phyloP scores from a whole-genome alignment of 2,329 filamentous ascomycete genomes.

The Fusarium sp. region DNA sequence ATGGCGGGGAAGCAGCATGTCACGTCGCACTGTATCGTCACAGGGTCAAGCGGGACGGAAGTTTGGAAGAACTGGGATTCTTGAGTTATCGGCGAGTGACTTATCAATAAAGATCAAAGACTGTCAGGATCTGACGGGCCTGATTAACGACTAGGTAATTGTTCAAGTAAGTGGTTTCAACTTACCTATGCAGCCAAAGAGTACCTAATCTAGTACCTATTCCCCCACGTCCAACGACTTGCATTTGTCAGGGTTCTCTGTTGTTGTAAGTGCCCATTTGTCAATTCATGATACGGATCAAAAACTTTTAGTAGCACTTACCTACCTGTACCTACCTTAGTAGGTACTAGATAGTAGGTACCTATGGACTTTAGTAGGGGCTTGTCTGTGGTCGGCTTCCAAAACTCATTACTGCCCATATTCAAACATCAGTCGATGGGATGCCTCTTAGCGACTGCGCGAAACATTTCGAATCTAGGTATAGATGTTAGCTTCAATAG shows the following conservation, averaged over 20 bases:
- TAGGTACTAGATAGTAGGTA: too few relatives aligned
- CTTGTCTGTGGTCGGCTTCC: background rate
- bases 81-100: background rate
- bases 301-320: background rate
- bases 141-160: background rate
- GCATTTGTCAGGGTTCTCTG: slow-evolving; percentile 1
- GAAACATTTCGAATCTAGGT: background rate
- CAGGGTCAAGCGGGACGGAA: slow-evolving; percentile 25
- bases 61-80: slow-evolving; percentile 20
- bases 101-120: background rate
- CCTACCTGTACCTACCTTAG: background rate
- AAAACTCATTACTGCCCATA: background rate
- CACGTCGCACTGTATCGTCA: slow-evolving; percentile 45
- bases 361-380: background rate
- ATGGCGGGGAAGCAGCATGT: slow-evolving; percentile 45
- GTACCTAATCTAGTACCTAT: background rate
- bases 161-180: background rate
- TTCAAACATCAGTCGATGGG: background rate
- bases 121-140: background rate
- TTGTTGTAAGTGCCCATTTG: too few relatives aligned
- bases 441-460: background rate
- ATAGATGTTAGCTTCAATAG: background rate
- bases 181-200: background rate
- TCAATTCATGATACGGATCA: background rate
- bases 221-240: background rate